Percentiles rank a stretch among this genome's conserved stretches.
Evolutionary conservation across 148 eudicot genomes (phyloP).

Genomic region (Vaccinium vitisidaea): DNA sequence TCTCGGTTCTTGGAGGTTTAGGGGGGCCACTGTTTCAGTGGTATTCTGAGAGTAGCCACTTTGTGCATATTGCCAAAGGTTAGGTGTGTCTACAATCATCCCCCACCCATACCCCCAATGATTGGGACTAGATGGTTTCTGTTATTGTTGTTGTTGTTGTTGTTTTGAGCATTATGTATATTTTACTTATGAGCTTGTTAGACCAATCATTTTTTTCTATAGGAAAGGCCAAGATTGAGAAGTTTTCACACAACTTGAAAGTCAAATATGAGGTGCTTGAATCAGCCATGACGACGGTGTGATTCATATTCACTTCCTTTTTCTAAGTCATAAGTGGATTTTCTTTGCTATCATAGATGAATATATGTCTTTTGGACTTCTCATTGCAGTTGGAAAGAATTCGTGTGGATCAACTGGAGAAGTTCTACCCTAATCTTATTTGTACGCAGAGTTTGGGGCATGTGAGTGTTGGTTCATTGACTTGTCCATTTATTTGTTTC

Average conservation of each 20-base stretch:
- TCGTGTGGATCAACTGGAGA: conserved; percentile 82
- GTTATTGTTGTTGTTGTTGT: too few species aligned
- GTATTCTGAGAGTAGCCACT: too few species aligned
- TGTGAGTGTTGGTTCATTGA: conserved; percentile 43
- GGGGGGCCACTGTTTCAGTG: too few species aligned
- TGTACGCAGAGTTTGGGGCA: conserved; percentile 84
- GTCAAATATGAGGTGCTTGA: conserved; percentile 68
- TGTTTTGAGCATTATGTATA: background rate
- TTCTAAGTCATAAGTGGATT: conserved; percentile 7
- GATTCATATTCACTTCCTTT: conserved; percentile 5
- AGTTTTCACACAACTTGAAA: conserved; percentile 62
- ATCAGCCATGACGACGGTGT: conserved; percentile 63
- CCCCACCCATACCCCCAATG: too few species aligned
- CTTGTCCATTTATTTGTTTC: background rate
- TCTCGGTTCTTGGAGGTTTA: too few species aligned
- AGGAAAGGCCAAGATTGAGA: conserved; percentile 75
- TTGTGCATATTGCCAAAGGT: too few species aligned
- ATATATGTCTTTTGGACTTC: conserved; percentile 20
- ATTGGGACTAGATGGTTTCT: too few species aligned
- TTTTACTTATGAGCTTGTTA: conserved; percentile 5
- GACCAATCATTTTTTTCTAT: conserved; percentile 24
- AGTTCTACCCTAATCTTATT: conserved; percentile 82
- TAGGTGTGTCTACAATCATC: too few species aligned
- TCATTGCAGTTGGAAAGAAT: conserved; percentile 70
- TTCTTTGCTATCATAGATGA: background rate